Evolutionary conservation across 208 protist species (phyloP), one percentile per base, ranked within the genome.

Genomic region (Histomonas meleagridis): DNA sequence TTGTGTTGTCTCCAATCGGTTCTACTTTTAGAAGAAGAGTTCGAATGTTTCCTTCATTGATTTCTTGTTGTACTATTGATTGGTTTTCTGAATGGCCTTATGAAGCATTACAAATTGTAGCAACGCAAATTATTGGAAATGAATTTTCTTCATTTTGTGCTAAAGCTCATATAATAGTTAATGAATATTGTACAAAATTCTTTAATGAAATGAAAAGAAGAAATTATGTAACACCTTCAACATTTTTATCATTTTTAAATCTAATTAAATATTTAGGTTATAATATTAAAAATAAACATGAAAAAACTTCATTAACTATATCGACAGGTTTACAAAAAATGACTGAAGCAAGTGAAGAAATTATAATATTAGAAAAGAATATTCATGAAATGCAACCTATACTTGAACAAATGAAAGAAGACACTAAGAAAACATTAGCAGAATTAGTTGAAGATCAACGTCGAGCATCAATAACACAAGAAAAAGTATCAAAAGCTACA

Each of bases 41-140:
- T 79, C 96, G 97, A 93, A 97, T 97, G 96, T 99, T 98, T 92
- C 97, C 97, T 14, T 98, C 97, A 32, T 94, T 99, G 0, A 96
- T 99, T 86, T 98, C 98, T 94, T 98, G 97, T 94, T 98, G 96
- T 94, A 97, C 97, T 28, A 98, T 98, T 91, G 97, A 99, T 93
- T 99, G 97, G 97, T 98, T 98, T 92, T 95, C 96, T 92, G 95
- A 96, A 92, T 99, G 97, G 97, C 97, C 97, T 38, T 90, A 93
- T 32, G 96, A 98, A 78, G 97, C 97, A 16, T 95, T 99, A 16
- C 51, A 93, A 23, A 95, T 94, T 16, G 97, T 98, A 46, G 95
- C 97, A n/a, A 94, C 95, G 79, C 32, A 43, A 70, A 21, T 69
- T 23, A 79, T 94, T 38, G 62, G 70, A 1, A 23, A 18, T 16